Percentiles rank a stretch among this genome's conserved stretches.
Conservation (phyloP, 257 asterid genomes). For the Solanum ahanhuiri region DNA sequence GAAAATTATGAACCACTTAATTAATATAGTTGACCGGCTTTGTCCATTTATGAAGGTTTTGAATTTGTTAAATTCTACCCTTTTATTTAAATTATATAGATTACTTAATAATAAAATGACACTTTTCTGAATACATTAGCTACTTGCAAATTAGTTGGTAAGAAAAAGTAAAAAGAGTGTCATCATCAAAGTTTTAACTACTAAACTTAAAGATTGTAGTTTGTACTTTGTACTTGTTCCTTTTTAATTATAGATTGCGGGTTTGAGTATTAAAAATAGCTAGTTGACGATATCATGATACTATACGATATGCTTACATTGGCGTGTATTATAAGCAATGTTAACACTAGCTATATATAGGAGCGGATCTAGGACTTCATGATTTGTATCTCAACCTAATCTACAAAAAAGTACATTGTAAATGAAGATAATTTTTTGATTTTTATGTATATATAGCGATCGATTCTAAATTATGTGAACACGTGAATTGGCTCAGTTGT, state of each 20-base stretch:
- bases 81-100: background rate
- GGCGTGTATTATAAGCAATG: accelerated
- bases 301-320: too few relatives aligned
- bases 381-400: too few relatives aligned
- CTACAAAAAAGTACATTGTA: accelerated
- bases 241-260: too few relatives aligned
- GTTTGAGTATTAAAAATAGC: too few relatives aligned
- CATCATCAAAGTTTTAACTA: background rate
- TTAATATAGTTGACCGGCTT: background rate
- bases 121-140: background rate
- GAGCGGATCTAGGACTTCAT: background rate
- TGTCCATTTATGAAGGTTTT: background rate
- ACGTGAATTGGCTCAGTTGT: background rate
- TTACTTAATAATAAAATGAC: background rate
- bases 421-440: background rate
- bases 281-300: background rate
- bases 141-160: background rate
- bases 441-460: background rate
- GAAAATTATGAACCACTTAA: background rate
- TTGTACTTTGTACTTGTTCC: background rate
- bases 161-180: background rate
- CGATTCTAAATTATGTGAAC: background rate
- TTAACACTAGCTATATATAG: background rate
- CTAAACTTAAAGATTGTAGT: too few relatives aligned
- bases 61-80: background rate